Percentiles rank a stretch among this genome's conserved stretches.
These are phyloP conservation scores for Saccharomyces uvarum DNA, from an alignment of 1,139 yeast species.

Conservation along the genomic window DNA sequence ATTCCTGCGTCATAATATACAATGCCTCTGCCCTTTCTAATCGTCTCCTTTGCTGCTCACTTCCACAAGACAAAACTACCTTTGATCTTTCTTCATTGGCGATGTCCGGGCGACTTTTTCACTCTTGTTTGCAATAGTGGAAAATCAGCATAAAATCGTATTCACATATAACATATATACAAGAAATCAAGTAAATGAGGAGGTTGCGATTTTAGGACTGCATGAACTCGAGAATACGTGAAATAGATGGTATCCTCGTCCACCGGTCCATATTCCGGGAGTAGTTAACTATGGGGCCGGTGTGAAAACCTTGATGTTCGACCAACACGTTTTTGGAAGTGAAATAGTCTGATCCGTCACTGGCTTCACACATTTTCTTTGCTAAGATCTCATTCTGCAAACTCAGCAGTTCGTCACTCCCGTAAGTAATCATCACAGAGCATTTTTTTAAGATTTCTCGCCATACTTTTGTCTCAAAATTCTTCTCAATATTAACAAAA, in stretches of 20 bases:
- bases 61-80: neutral
- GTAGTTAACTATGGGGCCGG: constrained; percentile 12
- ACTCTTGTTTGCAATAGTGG: neutral
- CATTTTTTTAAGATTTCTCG: constrained; percentile 9
- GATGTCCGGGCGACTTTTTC: neutral
- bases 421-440: constrained; percentile 17
- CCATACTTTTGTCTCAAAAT: constrained; percentile 19
- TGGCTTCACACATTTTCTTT: constrained; percentile 8
- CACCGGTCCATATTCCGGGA: constrained; percentile 5
- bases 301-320: constrained; percentile 17
- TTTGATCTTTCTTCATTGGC: neutral
- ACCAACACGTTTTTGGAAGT: constrained; percentile 5
- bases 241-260: constrained; percentile 4
- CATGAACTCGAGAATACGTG: constrained; percentile 5
- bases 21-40: neutral
- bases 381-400: constrained; percentile 15
- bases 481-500: constrained; percentile 16
- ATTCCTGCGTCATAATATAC: constrained; percentile 31
- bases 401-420: constrained; percentile 20
- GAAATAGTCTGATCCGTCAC: neutral
- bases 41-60: neutral
- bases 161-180: neutral
- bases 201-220: neutral
- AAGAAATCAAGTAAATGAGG: neutral
- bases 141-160: neutral